These are phyloP conservation scores for Aspergillus ochraceus DNA, from an alignment of 2,329 filamentous ascomycete genomes.

Conservation along the genomic window DNA sequence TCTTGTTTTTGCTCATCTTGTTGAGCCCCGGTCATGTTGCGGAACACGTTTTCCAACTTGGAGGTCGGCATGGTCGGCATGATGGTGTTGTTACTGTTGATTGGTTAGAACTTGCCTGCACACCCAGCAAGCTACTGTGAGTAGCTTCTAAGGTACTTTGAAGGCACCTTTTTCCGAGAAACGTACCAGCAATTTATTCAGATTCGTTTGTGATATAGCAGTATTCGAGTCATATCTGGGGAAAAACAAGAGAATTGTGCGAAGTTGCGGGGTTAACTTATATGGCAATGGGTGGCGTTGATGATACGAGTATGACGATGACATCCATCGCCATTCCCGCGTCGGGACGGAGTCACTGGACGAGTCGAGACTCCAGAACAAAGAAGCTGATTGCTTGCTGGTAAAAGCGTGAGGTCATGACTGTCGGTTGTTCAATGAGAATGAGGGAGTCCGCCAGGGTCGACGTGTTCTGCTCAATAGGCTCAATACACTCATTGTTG, in stretches of 20 bases:
- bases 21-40: constrained; percentile 8
- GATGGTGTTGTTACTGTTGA: not conserved
- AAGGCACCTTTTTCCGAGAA: not conserved
- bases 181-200: not conserved
- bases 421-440: not conserved
- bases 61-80: not conserved
- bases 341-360: constrained; percentile 10
- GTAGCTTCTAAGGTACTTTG: not conserved
- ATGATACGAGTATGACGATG: constrained; percentile 35
- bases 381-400: not conserved
- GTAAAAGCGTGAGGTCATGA: not conserved
- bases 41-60: not conserved
- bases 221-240: not conserved
- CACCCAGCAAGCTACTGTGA: not conserved
- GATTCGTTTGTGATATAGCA: not conserved
- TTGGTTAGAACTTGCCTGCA: not conserved
- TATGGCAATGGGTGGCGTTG: constrained; percentile 22
- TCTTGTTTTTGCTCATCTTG: not conserved
- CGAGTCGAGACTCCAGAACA: not conserved
- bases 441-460: not conserved
- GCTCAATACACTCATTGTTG: not conserved
- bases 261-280: constrained; percentile 6
- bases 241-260: not conserved
- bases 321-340: constrained; percentile 17
- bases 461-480: not conserved